Percentiles rank a stretch among this genome's conserved stretches.
Evolutionary conservation across 2,329 filamentous ascomycete species (phyloP).

Genomic region (Hortaea werneckii): DNA sequence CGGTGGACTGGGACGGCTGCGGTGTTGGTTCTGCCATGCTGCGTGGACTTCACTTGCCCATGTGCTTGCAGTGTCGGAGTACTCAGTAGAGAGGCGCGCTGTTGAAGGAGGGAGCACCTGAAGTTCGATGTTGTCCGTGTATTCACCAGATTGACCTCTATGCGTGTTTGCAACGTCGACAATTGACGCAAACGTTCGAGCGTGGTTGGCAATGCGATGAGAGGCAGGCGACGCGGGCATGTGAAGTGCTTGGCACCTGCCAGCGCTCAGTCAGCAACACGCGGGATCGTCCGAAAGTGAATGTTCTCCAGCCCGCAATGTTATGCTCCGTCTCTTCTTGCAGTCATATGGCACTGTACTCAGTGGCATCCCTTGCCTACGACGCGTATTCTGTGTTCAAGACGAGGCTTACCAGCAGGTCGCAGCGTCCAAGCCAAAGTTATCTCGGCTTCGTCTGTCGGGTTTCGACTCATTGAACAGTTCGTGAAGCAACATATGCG

Average conservation of each 20-base stretch:
- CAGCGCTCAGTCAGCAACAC: not conserved
- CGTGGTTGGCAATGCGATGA: not conserved
- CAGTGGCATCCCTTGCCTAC: not conserved
- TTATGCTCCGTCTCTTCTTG: no score
- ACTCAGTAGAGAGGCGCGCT: not conserved
- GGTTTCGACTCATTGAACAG: not conserved
- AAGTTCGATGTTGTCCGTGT: not conserved
- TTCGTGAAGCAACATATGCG: not conserved
- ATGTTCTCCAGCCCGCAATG: no score
- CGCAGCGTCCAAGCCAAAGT: not conserved
- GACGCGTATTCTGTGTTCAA: not conserved
- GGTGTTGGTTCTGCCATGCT: not conserved
- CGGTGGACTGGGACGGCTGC: not conserved
- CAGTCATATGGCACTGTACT: not conserved
- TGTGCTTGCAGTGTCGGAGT: not conserved
- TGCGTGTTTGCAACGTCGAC: no score
- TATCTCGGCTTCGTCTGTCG: not conserved
- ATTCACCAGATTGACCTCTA: no score
- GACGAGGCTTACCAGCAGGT: not conserved
- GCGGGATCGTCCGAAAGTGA: no score
- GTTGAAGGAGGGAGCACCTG: not conserved
- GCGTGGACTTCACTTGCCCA: constrained; percentile 1
- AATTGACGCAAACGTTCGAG: no score
- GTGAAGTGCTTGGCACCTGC: not conserved
- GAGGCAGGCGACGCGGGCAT: not conserved